These are phyloP conservation scores for Populus simonii DNA, from an alignment of 345 rosid species.

Conservation along the genomic window DNA sequence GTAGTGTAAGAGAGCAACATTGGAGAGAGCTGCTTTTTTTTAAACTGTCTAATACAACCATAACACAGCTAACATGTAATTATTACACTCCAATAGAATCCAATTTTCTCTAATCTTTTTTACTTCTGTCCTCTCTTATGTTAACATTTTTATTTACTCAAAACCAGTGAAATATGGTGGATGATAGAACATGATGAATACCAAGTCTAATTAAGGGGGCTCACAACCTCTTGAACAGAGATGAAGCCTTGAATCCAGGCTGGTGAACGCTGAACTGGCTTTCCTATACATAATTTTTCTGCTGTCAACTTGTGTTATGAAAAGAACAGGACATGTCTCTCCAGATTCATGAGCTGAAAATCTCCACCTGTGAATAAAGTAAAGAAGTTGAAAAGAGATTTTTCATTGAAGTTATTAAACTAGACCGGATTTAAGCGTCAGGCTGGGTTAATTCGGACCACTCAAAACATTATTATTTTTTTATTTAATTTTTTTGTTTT, in stretches of 20 bases:
- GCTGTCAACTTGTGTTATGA: slow-evolving; percentile 3
- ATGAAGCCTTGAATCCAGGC: not conserved
- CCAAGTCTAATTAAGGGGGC: not conserved
- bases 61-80: slow-evolving; percentile 46
- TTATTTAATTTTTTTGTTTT: no score
- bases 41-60: slow-evolving; percentile 14
- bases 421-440: rapidly evolving
- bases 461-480: no score
- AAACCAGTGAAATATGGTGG: not conserved
- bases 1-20: slow-evolving; percentile 27
- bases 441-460: no score
- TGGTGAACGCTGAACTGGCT: not conserved
- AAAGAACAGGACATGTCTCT: not conserved
- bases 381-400: no score
- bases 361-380: no score
- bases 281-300: not conserved
- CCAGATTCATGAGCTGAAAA: not conserved
- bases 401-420: no score
- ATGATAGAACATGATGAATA: not conserved
- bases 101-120: not conserved
- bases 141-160: not conserved
- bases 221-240: not conserved
- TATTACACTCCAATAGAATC: slow-evolving; percentile 23
- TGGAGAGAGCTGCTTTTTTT: slow-evolving; percentile 12
- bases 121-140: not conserved